Conservation (phyloP, 2,329 filamentous ascomycete species). For the Fusarium sp. region DNA sequence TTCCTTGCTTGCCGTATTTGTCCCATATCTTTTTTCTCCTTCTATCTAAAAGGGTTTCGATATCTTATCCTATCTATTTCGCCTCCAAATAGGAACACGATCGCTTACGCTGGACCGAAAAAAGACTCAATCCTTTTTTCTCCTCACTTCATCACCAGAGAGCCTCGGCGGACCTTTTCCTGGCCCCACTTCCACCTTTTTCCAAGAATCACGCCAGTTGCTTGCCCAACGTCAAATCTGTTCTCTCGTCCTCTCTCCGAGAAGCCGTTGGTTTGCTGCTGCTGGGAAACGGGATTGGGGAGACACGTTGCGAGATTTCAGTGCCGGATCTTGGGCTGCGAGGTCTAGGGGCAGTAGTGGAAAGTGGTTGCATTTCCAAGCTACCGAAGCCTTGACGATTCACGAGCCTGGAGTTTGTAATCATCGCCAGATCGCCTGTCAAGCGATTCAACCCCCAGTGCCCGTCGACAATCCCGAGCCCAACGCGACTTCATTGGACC, state of each 20-base stretch:
- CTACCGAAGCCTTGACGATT: not conserved
- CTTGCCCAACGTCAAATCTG: constrained; percentile 6
- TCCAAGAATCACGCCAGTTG: constrained; percentile 36
- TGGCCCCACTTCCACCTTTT: constrained; percentile 34
- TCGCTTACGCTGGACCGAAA: not conserved
- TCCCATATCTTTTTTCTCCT: constrained; percentile 12
- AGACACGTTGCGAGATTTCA: not conserved
- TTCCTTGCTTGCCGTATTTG: constrained; percentile 1
- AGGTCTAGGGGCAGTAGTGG: not conserved
- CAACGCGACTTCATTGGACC: constrained; percentile 19
- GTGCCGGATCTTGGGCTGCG: not conserved
- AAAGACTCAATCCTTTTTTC: constrained; percentile 10
- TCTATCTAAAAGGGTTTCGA: constrained; percentile 6
- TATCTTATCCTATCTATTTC: not conserved
- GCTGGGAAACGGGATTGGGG: not conserved
- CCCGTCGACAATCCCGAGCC: not conserved
- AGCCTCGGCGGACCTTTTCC: constrained; percentile 20
- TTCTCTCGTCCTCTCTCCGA: constrained; percentile 4
- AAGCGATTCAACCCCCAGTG: not conserved
- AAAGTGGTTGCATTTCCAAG: constrained; percentile 9
- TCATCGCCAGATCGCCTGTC: constrained; percentile 24
- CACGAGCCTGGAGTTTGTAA: constrained; percentile 9
- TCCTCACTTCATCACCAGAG: constrained; percentile 10
- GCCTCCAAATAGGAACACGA: not conserved
- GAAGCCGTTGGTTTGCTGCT: not conserved